A percentile compares a stretch with the other conserved stretches of the same genome.
phyloP scores from a whole-genome alignment of 2,329 filamentous ascomycete species.

The Knufia fluminis region DNA sequence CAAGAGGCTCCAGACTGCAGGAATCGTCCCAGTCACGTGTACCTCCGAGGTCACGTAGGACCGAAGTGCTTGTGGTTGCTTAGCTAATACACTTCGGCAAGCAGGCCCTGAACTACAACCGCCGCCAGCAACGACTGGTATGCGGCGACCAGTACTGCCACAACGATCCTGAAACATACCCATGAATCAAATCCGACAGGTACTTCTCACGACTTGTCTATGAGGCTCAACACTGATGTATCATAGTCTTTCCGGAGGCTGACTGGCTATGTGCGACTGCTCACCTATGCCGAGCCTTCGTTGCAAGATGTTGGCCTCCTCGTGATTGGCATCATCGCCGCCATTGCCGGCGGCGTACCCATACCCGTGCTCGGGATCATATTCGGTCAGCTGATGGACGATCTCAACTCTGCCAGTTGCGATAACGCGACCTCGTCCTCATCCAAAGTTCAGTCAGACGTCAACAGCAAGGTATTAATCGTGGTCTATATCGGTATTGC shows the following conservation, averaged over 20 bases:
- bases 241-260: neutral
- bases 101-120: too few relatives aligned
- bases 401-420: constrained; percentile 25
- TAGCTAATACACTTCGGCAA: too few relatives aligned
- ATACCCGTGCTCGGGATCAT: constrained; percentile 33
- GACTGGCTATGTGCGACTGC: constrained; percentile 2
- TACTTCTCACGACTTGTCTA: neutral
- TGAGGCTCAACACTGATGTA: neutral
- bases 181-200: neutral
- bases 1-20: too few relatives aligned
- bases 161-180: too few relatives aligned
- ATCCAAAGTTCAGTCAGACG: constrained; percentile 28
- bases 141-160: too few relatives aligned
- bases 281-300: constrained; percentile 12
- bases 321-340: constrained; percentile 25
- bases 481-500: constrained; percentile 57
- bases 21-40: too few relatives aligned
- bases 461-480: constrained; percentile 51
- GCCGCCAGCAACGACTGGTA: too few relatives aligned
- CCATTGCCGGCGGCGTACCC: constrained; percentile 31
- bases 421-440: neutral
- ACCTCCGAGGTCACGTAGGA: too few relatives aligned
- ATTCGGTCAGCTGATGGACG: constrained; percentile 33
- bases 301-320: constrained; percentile 12
- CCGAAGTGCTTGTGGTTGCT: too few relatives aligned